phyloP scores from a whole-genome alignment of 1,284 basidiomycete genomes.

The Trichosporon ovoides region DNA sequence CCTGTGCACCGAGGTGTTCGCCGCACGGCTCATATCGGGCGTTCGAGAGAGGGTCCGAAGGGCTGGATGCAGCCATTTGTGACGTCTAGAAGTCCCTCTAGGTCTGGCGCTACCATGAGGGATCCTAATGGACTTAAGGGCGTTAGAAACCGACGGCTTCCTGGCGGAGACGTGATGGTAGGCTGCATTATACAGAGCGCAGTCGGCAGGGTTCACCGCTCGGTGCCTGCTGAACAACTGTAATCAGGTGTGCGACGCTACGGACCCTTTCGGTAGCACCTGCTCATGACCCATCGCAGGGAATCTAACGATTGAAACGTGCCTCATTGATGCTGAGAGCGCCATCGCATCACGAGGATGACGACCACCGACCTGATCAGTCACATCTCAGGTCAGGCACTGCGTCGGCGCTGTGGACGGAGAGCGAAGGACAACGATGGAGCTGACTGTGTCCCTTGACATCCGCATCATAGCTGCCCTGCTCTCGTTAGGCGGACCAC shows the following conservation, averaged over 20 bases:
- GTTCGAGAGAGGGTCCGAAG: slow-evolving; percentile 5
- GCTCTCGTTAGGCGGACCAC: background rate
- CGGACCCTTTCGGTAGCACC: background rate
- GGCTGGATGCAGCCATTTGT: background rate
- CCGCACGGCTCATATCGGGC: background rate
- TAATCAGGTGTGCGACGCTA: background rate
- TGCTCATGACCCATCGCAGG: background rate
- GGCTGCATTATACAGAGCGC: background rate
- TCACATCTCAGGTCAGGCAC: background rate
- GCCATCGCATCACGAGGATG: slow-evolving; percentile 2
- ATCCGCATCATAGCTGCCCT: background rate
- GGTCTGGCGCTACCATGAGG: background rate
- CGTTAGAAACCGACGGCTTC: background rate
- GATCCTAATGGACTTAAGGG: background rate
- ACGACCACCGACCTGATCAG: background rate
- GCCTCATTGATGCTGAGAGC: background rate
- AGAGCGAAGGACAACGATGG: background rate
- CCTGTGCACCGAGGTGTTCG: background rate
- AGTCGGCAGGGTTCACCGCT: background rate
- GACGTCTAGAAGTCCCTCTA: background rate
- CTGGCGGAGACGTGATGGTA: too few species aligned
- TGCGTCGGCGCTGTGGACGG: background rate
- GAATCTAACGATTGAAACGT: background rate
- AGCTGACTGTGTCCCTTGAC: background rate
- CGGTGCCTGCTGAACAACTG: background rate